Conservation (phyloP, 2,329 filamentous ascomycete genomes). For the Colletotrichum plurivorum region DNA sequence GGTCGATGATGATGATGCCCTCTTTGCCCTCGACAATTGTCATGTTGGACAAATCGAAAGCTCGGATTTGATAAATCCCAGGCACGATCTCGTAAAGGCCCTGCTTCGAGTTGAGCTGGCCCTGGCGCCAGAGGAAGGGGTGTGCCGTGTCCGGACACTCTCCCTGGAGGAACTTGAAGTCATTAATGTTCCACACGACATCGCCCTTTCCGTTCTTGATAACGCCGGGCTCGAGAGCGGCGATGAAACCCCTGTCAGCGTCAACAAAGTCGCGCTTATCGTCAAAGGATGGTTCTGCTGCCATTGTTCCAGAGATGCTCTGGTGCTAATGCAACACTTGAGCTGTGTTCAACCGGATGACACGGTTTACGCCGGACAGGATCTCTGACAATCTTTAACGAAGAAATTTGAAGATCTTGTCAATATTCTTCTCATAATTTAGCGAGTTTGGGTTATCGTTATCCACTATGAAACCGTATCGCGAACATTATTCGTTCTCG, state of each 20-base stretch:
- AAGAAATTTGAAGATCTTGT: too few species aligned
- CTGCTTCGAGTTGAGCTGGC: conserved; percentile 35
- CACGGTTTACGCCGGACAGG: too few species aligned
- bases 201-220: neutral
- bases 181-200: conserved; percentile 1
- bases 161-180: conserved; percentile 41
- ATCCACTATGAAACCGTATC: too few species aligned
- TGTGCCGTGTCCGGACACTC: conserved; percentile 37
- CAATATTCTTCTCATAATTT: too few species aligned
- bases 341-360: too few species aligned
- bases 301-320: neutral
- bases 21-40: conserved; percentile 53
- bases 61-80: conserved; percentile 57
- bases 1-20: conserved; percentile 47
- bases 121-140: conserved; percentile 40
- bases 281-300: neutral
- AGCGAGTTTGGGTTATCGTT: too few species aligned
- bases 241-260: neutral
- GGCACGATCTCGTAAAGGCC: conserved; percentile 52
- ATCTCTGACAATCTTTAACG: too few species aligned
- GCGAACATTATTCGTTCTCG: too few species aligned
- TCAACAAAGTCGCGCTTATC: neutral
- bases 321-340: too few species aligned
- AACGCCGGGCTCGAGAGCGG: neutral
- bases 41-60: conserved; percentile 57